Base-by-base conservation (phyloP, 2,329 filamentous ascomycete genomes). In the Tolypocladium capitatum region DNA sequence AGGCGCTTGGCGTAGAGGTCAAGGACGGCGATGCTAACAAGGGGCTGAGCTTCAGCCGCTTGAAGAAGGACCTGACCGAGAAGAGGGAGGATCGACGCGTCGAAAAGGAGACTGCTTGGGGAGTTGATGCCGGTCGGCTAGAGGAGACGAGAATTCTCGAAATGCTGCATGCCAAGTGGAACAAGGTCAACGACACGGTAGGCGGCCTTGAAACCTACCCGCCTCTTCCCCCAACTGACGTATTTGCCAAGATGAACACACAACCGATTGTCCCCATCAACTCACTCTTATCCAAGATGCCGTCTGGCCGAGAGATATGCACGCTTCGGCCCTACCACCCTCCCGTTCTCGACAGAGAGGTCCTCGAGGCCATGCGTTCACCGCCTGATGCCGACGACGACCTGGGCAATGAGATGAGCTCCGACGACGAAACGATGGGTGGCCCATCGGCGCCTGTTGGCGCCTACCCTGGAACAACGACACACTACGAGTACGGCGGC, bases 161-260 rank as follows among this genome's bases (percentile, higher is more conserved):
- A 57, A 87, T 92, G 80, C 69, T 98, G 32, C 79, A 94, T 56
- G 75, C 73, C 34, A 96, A 95, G 63, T 96, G 92, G 91, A 80
- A 79, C 52, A 92, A 89, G 68, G 80, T 89, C 66, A 98, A 98
- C 60, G 88, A 96, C 64, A 94, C 86, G 18, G 86, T 94, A 68
- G 68, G 79, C 53, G 6, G 3, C 4, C 1, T 2, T 10, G 6
- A 4, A 13, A 9, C n/a, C 0, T 1, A 11, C 2, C 2, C 2
- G 1, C 11, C 21, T n/a, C 27, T 8, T 5, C 3, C 31, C 30
- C 33, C 46, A 34, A 49, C 53, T 58, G 48, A 52, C 44, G 34
- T 14, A 20, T 30, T 13, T 11, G 0, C 51, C 10, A 42, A 91
- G 81, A 83, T 95, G 57, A 87, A 90, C 51, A 83, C 88, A 0